phyloP scores from a whole-genome alignment of 2,329 filamentous ascomycete species.

The Septoria petroselini region DNA sequence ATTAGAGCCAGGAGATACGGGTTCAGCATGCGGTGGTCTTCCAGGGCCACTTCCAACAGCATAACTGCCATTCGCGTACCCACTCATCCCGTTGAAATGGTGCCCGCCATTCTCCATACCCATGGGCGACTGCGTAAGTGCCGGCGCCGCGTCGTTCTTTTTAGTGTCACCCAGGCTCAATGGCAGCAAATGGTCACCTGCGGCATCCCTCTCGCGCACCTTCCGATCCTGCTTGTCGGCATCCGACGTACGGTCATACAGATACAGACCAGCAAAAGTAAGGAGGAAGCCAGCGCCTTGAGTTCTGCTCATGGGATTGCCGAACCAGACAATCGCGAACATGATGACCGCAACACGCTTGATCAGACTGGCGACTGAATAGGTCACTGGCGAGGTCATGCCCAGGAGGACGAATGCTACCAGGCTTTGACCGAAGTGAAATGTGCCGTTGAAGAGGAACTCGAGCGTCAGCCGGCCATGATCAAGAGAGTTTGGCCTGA shows the following conservation, averaged over 20 bases:
- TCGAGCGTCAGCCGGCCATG: conserved; percentile 66
- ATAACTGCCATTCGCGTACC: conserved; percentile 32
- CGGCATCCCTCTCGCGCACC: conserved; percentile 62
- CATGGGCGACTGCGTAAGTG: conserved; percentile 27
- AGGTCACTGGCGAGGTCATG: conserved; percentile 92
- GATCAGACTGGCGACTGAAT: conserved; percentile 91
- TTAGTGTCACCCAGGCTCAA: conserved; percentile 45
- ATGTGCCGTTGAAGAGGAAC: conserved; percentile 93
- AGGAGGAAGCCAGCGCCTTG: conserved; percentile 83
- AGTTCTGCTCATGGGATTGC: conserved; percentile 76
- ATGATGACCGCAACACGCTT: conserved; percentile 97
- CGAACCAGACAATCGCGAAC: conserved; percentile 94
- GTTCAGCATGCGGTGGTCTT: conserved; percentile 17
- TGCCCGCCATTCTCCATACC: conserved; percentile 16
- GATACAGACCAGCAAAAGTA: conserved; percentile 87
- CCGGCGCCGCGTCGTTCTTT: conserved; percentile 34
- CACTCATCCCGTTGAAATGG: conserved; percentile 30
- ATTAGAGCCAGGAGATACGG: conserved; percentile 19
- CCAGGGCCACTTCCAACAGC: conserved; percentile 24
- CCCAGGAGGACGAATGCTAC: conserved; percentile 89
- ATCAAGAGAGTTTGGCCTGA: conserved; percentile 69
- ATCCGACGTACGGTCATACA: conserved; percentile 90
- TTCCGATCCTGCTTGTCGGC: conserved; percentile 82
- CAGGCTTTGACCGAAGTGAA: conserved; percentile 95
- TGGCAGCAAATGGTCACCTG: conserved; percentile 64